Conservation (phyloP, 805 yeast species). For the Kodamaea laetipori region DNA sequence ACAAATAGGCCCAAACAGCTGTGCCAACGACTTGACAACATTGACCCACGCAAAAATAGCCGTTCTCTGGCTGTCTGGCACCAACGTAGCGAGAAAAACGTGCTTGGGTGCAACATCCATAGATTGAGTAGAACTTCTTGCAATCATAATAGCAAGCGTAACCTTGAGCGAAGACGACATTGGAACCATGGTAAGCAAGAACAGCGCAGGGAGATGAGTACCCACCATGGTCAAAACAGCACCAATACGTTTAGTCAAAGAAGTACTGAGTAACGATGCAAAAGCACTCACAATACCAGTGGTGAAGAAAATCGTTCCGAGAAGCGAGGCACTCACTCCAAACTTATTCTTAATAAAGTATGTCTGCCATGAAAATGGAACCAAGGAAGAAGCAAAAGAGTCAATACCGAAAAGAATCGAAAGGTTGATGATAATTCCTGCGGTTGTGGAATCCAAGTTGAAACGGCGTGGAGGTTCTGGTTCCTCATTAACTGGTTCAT, state of each 20-base stretch:
- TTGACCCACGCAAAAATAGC: slow-evolving; percentile 48
- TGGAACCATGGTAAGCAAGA: slow-evolving; percentile 41
- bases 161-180: slow-evolving; percentile 34
- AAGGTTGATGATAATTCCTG: slow-evolving; percentile 32
- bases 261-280: slow-evolving; percentile 44
- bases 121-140: slow-evolving; percentile 43
- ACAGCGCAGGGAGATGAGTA: slow-evolving; percentile 47
- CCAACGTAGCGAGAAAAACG: slow-evolving; percentile 46
- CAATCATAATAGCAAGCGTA: slow-evolving; percentile 34
- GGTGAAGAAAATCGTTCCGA: slow-evolving; percentile 44
- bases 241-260: slow-evolving; percentile 46
- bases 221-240: slow-evolving; percentile 48
- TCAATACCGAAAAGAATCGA: slow-evolving; percentile 44
- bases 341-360: slow-evolving; percentile 44
- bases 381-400: slow-evolving; percentile 45
- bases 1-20: slow-evolving; percentile 44
- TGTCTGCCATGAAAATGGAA: slow-evolving; percentile 49
- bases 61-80: slow-evolving; percentile 42
- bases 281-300: slow-evolving; percentile 42
- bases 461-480: not conserved
- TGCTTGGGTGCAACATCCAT: slow-evolving; percentile 54
- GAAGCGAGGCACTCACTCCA: slow-evolving; percentile 31
- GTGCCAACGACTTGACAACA: slow-evolving; percentile 45
- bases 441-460: slow-evolving; percentile 16
- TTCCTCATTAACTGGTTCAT: too few species aligned